phyloP scores from a whole-genome alignment of 1,139 yeast species.

The Meyerozyma guilliermondii region DNA sequence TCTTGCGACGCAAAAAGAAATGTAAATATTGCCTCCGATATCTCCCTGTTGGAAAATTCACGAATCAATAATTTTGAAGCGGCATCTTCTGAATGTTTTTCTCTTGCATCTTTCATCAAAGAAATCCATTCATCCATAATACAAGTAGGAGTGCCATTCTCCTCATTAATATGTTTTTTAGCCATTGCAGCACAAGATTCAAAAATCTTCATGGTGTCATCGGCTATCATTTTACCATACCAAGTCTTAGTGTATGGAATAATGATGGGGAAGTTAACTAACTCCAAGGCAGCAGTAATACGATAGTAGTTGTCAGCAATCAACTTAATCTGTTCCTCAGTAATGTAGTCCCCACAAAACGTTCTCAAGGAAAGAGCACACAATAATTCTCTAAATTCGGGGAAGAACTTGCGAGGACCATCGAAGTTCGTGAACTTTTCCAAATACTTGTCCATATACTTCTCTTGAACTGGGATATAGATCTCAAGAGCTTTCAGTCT shows the following conservation, averaged over 20 bases:
- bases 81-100: slow-evolving; percentile 31
- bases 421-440: slow-evolving; percentile 57
- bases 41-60: slow-evolving; percentile 84
- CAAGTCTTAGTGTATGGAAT: slow-evolving; percentile 94
- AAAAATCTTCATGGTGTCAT: slow-evolving; percentile 87
- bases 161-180: slow-evolving; percentile 63
- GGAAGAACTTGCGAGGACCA: slow-evolving; percentile 74
- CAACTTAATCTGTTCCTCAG: slow-evolving; percentile 79
- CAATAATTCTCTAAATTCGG: slow-evolving; percentile 89
- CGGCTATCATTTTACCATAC: slow-evolving; percentile 94
- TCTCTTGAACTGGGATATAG: slow-evolving; percentile 81
- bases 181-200: slow-evolving; percentile 85
- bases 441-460: slow-evolving; percentile 75
- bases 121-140: slow-evolving; percentile 94
- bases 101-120: slow-evolving; percentile 75
- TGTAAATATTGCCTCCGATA: slow-evolving; percentile 93
- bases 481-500: slow-evolving; percentile 76
- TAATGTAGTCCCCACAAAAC: slow-evolving; percentile 92
- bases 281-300: slow-evolving; percentile 92
- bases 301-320: slow-evolving; percentile 89
- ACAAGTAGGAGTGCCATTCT: slow-evolving; percentile 78
- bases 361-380: slow-evolving; percentile 91
- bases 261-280: slow-evolving; percentile 95
- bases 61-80: slow-evolving; percentile 57
- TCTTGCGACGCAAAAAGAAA: slow-evolving; percentile 97